Base-by-base conservation (phyloP, 169 alveolate species). In the Plasmodium vivax region DNA sequence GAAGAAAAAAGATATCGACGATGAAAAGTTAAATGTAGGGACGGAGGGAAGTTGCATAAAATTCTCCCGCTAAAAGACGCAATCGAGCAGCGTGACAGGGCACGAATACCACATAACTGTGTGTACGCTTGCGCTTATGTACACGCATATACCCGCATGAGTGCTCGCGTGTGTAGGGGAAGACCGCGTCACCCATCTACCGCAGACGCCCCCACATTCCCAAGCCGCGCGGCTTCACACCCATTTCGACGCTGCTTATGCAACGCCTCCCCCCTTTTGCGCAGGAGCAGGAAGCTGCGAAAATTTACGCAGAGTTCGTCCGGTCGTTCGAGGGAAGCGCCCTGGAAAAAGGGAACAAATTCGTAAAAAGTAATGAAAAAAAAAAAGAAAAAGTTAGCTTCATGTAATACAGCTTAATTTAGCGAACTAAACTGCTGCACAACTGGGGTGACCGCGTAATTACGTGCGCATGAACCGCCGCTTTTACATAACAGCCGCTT, bases 261-360 rank as follows among this genome's bases (percentile, higher is more conserved):
- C 56, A 75, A n/a, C 62, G 34, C 51, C 72, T 84, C 27, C 27
- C 27, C 62, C 41, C 80, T 85, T 85, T 90, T 77, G 54, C 32
- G 5, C 84, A 93, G 94, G 93, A 93, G 56, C 43, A 93, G 51
- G 96, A 93, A 80, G 71, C 94, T 34, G 96, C 96, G 51, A 93
- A 73, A 51, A 92, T 93, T 8, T 93, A 84, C 54, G 96, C 96
- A 27, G 88, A 93, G 56, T 93, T 85, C 30, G 96, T 93, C 51
- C 96, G 93, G 34, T 56, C 96, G 4, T 93, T 93, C 73, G 93
- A 93, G 68, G 95, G 93, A 58, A 62, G 88, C 56, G 96, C 38
- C 45, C 9, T 81, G n/a, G 94, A 74, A 36, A 75, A 83, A 36
- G 82, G 93, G 32, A 81, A 82, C 30, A 80, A 79, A 58, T 93